Conservation (phyloP, 2,329 filamentous ascomycete species). For the Zymoseptoria ardabiliae region DNA sequence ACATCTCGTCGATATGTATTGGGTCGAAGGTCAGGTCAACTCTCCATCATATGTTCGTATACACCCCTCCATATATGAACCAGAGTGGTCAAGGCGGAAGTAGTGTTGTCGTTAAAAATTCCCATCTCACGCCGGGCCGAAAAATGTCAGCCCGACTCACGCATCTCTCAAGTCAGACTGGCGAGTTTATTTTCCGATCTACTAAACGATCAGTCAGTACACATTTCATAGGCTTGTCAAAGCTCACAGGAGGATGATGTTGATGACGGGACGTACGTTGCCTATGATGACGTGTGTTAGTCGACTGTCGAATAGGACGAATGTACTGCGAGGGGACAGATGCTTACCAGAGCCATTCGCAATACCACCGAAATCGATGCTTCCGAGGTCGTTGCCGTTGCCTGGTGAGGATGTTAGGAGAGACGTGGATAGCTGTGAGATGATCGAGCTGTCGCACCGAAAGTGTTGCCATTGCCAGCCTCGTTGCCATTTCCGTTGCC, state of each 20-base stretch:
- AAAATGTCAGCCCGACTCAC: not conserved
- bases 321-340: too few relatives aligned
- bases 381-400: not conserved
- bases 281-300: too few relatives aligned
- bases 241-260: not conserved
- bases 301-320: too few relatives aligned
- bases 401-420: too few relatives aligned
- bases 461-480: not conserved
- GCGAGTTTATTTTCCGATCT: not conserved
- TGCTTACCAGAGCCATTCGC: not conserved
- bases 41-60: not conserved
- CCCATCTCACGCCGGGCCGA: not conserved
- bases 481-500: too few relatives aligned
- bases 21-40: too few relatives aligned
- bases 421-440: too few relatives aligned
- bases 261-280: not conserved
- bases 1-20: too few relatives aligned
- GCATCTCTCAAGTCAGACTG: not conserved
- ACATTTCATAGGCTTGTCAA: not conserved
- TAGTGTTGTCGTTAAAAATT: not conserved
- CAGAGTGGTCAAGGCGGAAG: not conserved
- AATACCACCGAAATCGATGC: not conserved
- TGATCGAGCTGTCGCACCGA: not conserved
- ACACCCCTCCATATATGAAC: not conserved
- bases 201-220: not conserved